Evolutionary conservation across 2,329 filamentous ascomycete species (phyloP), one percentile per base, ranked within the genome.

Genomic region (Malbranchea zuffiana): DNA sequence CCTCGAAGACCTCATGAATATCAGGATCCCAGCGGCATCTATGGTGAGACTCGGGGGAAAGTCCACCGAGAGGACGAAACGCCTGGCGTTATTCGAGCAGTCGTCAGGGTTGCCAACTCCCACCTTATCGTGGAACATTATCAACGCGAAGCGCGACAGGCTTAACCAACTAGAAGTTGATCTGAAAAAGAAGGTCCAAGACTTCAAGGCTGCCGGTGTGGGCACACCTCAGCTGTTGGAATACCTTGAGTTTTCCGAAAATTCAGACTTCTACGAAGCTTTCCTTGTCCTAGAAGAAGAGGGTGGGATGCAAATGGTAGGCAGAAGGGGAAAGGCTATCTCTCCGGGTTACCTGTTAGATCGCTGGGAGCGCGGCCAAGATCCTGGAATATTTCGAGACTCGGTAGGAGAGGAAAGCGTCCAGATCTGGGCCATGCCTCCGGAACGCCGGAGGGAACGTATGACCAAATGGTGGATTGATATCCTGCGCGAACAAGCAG

Each of bases 11-110:
- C 52, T 83, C 0, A 56, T 75, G 3, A 60, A 74, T 1, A 69
- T 75, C 20, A 76, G 75, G 0, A 73, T 84, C 5, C 47, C 62
- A 0, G 1, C 44, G 0, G 30, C 50, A 0, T 24, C 47, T 0
- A 79, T 84, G 38, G 69, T 80, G 0, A 69, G 81, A 0, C 61
- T 85, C 0, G 80, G 80, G 0, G 68, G 68, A 0, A 81, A 81
- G 42, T 71, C 50, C 0, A 74, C 68, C 0, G 17, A 49, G 0
- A 52, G 55, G 3, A 82, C 75, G 0, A 57, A 60, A 2, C 33
- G 46, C 0, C 55, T 82, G 0, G 62, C 52, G 2, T 51, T 81
- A 1, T 61, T 51, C 0, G 57, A 63, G 15, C 66, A 71, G 35
- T n/a, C 20, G 8, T 43, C 42, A 0, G 49, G 40, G 0, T 55